Evolutionary conservation across 148 eudicot genomes (phyloP), one percentile per base, ranked within the genome.

Genomic region (Camellia japonica): DNA sequence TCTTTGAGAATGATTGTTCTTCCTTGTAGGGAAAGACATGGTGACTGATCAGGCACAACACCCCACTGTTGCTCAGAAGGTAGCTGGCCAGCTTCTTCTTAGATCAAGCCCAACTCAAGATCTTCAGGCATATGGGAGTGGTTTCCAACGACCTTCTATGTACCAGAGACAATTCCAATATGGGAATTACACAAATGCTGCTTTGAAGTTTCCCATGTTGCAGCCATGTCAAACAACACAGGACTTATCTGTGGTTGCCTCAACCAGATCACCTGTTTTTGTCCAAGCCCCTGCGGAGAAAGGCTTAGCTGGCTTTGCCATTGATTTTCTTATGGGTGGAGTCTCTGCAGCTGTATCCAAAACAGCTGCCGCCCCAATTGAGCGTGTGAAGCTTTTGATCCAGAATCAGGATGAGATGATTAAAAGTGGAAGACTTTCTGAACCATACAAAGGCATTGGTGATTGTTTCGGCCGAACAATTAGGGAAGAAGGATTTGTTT

Each of bases 271-370:
- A 42, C 83, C 86, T 49, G 68, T 84, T 58, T 84, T 71, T 71
- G 80, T 80, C 58, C 85, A 75, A 69, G 85, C 85, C 70, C 85
- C 85, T 1, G 41, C 82, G 0, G 86, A 84, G 66, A 84, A 84
- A 71, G 83, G 86, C 49, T 61, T 84, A 41, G 61, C 77, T 2
- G 61, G 82, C 62, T 83, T 83, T 70, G 72, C 68, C 20, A 76
- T 80, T 76, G 86, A 84, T 80, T 84, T 84, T 80, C 78, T 84
- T 60, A 83, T 83, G 83, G 86, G 83, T 19, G 86, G 86, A 49
- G 86, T 80, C 65, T 83, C 86, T 69, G 83, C 83, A 12, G 83
- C 83, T 68, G 83, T 81, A 6, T 76, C 83, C 13, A 81, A 75
- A 65, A 81, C 80, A 54, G 83, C 83, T 30, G 79, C 80, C 60